Conservation (phyloP, 2,329 filamentous ascomycete genomes). For the Xylariaceae sp. region DNA sequence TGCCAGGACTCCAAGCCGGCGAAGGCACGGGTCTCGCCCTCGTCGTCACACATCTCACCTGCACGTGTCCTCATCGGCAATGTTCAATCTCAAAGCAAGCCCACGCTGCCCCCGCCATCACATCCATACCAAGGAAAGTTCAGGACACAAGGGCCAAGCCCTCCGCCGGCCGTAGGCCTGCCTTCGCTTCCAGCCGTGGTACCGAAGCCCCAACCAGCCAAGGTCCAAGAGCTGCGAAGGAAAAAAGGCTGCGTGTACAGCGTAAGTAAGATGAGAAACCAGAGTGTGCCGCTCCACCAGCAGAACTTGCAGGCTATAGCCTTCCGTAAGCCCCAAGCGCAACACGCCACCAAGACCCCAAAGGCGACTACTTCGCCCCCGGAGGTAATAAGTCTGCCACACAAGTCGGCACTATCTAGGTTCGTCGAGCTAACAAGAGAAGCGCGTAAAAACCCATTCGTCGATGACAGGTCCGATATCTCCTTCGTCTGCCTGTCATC, state of each 20-base stretch:
- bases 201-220: neutral
- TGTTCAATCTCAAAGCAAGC: constrained; percentile 7
- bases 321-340: neutral
- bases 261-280: neutral
- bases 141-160: neutral
- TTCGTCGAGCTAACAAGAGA: constrained; percentile 2
- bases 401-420: neutral
- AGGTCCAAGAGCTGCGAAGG: neutral
- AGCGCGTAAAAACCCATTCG: neutral
- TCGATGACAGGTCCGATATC: constrained; percentile 9
- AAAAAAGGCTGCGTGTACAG: constrained; percentile 1
- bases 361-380: neutral
- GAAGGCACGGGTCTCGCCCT: neutral
- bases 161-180: constrained; percentile 7
- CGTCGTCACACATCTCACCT: neutral
- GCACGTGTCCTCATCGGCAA: neutral
- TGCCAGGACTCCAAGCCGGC: neutral
- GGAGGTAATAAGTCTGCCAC: neutral
- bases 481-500: constrained; percentile 16
- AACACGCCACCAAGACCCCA: too few species aligned
- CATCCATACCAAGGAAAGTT: constrained; percentile 3
- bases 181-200: constrained; percentile 3
- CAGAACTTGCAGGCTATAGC: neutral
- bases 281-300: neutral
- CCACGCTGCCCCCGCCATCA: constrained; percentile 1